phyloP scores from a whole-genome alignment of 1,139 yeast species.

The Sugiyamaella paludigena region DNA sequence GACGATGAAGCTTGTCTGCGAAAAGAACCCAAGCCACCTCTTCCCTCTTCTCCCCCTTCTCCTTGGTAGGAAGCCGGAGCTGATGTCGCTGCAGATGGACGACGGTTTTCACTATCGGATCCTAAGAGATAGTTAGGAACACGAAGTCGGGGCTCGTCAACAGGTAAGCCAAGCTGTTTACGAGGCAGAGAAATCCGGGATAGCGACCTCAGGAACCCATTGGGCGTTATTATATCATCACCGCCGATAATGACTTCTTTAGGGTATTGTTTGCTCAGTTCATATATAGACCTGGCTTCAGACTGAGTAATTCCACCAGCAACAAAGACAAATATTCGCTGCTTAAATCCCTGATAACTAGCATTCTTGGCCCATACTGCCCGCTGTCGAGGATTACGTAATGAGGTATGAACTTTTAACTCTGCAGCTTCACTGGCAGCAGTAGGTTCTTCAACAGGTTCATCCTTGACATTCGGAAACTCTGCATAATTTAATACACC shows the following conservation, averaged over 20 bases:
- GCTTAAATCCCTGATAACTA: conserved; percentile 50
- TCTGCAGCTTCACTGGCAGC: conserved; percentile 31
- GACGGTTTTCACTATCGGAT: conserved; percentile 28
- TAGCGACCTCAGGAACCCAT: conserved; percentile 44
- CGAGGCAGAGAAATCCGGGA: conserved; percentile 32
- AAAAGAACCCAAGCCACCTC: too few species aligned
- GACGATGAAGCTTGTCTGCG: not conserved
- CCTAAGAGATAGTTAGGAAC: conserved; percentile 34
- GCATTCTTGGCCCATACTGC: conserved; percentile 77
- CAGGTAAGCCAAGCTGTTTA: conserved; percentile 31
- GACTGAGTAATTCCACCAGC: conserved; percentile 88
- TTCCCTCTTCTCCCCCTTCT: too few species aligned
- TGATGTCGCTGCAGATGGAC: conserved; percentile 7
- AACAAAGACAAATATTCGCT: conserved; percentile 72
- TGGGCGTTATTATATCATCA: conserved; percentile 70
- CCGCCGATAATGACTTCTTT: conserved; percentile 84
- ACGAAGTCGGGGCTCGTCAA: conserved; percentile 30
- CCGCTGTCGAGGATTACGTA: conserved; percentile 71
- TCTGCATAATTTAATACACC: conserved; percentile 52
- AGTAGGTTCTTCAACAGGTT: conserved; percentile 61
- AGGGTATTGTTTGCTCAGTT: conserved; percentile 58
- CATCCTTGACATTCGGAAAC: conserved; percentile 78
- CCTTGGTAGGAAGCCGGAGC: not conserved
- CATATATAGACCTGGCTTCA: conserved; percentile 76
- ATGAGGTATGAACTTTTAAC: conserved; percentile 43